These are phyloP conservation scores for Cladophialophora chaetospira DNA, from an alignment of 2,329 filamentous ascomycete genomes.

Conservation along the genomic window DNA sequence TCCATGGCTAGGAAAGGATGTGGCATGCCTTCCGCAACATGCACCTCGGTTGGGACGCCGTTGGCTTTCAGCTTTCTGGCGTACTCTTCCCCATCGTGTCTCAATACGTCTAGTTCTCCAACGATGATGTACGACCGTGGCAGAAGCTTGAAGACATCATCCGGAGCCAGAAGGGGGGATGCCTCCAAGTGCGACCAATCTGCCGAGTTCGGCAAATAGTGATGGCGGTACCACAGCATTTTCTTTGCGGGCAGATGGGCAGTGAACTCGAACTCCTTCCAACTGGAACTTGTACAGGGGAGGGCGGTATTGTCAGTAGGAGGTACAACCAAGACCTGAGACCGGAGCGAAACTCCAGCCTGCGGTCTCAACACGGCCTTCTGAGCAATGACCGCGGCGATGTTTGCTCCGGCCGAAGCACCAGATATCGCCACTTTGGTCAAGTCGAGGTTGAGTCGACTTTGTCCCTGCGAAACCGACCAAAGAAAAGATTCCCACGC, in stretches of 20 bases:
- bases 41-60: slow-evolving; percentile 52
- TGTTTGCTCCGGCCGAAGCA: slow-evolving; percentile 56
- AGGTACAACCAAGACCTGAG: slow-evolving; percentile 60
- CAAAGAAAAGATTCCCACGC: slow-evolving; percentile 59
- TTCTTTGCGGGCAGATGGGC: slow-evolving; percentile 58
- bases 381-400: slow-evolving; percentile 57
- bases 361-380: slow-evolving; percentile 43
- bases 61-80: slow-evolving; percentile 50
- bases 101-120: slow-evolving; percentile 59
- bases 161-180: slow-evolving; percentile 54
- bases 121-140: slow-evolving; percentile 57
- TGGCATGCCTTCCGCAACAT: slow-evolving; percentile 58
- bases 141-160: slow-evolving; percentile 52
- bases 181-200: slow-evolving; percentile 56
- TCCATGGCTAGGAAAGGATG: slow-evolving; percentile 64
- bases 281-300: slow-evolving; percentile 49
- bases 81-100: slow-evolving; percentile 57
- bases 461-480: slow-evolving; percentile 34
- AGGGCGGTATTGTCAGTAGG: slow-evolving; percentile 61
- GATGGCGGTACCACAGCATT: slow-evolving; percentile 63
- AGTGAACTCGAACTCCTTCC: slow-evolving; percentile 53
- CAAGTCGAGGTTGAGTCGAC: slow-evolving; percentile 44
- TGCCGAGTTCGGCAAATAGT: slow-evolving; percentile 55
- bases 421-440: slow-evolving; percentile 52
- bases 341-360: slow-evolving; percentile 20